These are phyloP conservation scores for Ustilago curta DNA, from an alignment of 1,284 basidiomycete genomes.

Conservation along the genomic window DNA sequence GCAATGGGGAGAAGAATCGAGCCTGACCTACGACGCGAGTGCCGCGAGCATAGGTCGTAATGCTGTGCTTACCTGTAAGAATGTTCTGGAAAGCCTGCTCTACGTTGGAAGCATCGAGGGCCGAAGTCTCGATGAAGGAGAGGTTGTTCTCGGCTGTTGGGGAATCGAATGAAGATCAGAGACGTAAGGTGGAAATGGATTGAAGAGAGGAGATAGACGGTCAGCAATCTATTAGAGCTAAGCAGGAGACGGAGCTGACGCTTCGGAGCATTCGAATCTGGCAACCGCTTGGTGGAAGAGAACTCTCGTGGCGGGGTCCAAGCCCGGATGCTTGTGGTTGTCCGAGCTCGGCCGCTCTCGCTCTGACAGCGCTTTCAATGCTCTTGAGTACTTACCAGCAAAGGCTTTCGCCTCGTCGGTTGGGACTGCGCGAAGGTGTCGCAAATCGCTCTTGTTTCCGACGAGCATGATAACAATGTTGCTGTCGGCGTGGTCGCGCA, in stretches of 20 bases:
- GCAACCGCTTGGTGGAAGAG: background rate
- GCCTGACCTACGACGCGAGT: background rate
- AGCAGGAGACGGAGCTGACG: background rate
- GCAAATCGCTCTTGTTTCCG: constrained; percentile 91
- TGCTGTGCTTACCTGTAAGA: constrained; percentile 79
- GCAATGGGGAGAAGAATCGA: background rate
- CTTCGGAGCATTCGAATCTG: background rate
- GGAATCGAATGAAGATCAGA: background rate
- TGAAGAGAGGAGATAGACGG: background rate
- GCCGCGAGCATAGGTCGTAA: background rate
- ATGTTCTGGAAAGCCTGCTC: constrained; percentile 94
- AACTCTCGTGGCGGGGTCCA: too few relatives aligned
- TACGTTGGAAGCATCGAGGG: constrained; percentile 98
- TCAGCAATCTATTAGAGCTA: background rate
- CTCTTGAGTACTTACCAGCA: constrained; percentile 56
- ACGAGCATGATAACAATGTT: constrained; percentile 73
- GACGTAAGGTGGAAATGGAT: background rate
- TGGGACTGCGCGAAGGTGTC: constrained; percentile 93
- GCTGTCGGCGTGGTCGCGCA: constrained; percentile 75
- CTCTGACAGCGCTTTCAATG: background rate
- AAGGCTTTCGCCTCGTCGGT: constrained; percentile 76
- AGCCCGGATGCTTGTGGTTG: too few relatives aligned
- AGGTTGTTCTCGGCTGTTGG: constrained; percentile 80
- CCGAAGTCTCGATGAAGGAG: constrained; percentile 94
- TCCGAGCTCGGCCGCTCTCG: background rate